Evolutionary conservation across 2,329 filamentous ascomycete species (phyloP).

Genomic region (Paramyrothecium sp.): DNA sequence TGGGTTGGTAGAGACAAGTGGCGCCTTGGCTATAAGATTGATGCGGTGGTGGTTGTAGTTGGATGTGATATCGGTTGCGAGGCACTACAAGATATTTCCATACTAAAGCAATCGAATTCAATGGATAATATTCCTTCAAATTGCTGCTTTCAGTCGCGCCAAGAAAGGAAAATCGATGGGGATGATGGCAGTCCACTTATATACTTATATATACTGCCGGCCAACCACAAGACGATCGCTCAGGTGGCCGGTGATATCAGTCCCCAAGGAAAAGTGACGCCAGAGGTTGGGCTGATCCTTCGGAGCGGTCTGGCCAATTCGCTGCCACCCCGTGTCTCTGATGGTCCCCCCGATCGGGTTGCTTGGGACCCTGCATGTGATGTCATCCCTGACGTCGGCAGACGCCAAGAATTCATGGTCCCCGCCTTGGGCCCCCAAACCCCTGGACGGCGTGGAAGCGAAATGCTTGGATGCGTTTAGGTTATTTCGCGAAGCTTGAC

Average conservation of each 20-base stretch:
- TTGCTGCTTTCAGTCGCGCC: too few relatives aligned
- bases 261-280: neutral
- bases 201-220: neutral
- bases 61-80: neutral
- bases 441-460: neutral
- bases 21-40: neutral
- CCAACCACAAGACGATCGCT: neutral
- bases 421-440: neutral
- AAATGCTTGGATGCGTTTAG: neutral
- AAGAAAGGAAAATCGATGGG: too few relatives aligned
- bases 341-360: neutral
- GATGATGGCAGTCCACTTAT: neutral
- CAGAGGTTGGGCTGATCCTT: neutral
- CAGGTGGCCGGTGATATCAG: neutral
- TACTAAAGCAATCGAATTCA: neutral
- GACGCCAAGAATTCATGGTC: too few relatives aligned
- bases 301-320: neutral
- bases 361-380: neutral
- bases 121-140: too few relatives aligned
- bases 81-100: neutral
- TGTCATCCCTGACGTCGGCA: neutral
- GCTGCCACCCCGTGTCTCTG: neutral
- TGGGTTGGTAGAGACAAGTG: neutral
- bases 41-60: neutral
- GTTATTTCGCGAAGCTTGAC: too few relatives aligned